phyloP scores from a whole-genome alignment of 306 rosid genomes.

The Dalbergia oliveri region DNA sequence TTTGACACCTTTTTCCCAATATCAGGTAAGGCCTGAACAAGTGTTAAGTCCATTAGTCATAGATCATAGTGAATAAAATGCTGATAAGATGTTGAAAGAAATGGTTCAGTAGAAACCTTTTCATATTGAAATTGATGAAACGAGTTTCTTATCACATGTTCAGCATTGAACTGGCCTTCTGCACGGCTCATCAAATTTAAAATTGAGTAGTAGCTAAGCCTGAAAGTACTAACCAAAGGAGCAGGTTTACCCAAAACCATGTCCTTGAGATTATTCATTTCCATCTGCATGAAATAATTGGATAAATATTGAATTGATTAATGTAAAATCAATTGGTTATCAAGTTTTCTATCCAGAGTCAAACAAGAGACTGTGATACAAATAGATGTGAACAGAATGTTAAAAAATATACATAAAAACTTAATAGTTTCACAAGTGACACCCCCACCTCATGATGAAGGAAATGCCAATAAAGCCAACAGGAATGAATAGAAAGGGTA shows the following conservation, averaged over 20 bases:
- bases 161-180: slow-evolving; percentile 98
- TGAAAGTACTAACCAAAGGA: slow-evolving; percentile 95
- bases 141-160: slow-evolving; percentile 91
- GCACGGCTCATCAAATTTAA: slow-evolving; percentile 98
- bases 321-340: slow-evolving; percentile 21
- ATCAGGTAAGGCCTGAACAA: slow-evolving; percentile 85
- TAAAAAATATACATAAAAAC: slow-evolving; percentile 12
- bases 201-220: slow-evolving; percentile 98
- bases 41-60: slow-evolving; percentile 30
- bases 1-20: slow-evolving; percentile 80
- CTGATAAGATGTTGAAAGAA: slow-evolving; percentile 26
- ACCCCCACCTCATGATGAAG: background rate
- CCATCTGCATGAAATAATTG: slow-evolving; percentile 72
- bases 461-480: background rate
- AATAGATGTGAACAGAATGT: background rate
- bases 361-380: slow-evolving; percentile 28
- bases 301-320: slow-evolving; percentile 19
- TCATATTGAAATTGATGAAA: slow-evolving; percentile 98
- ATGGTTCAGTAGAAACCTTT: slow-evolving; percentile 69
- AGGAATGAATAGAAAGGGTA: too few species aligned
- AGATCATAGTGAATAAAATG: slow-evolving; percentile 34
- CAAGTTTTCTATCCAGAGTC: slow-evolving; percentile 28
- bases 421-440: background rate
- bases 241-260: slow-evolving; percentile 99
- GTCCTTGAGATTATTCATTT: slow-evolving; percentile 89